Evolutionary conservation across 441 rosid species (phyloP).

Genomic region (Mallotus japonicus): DNA sequence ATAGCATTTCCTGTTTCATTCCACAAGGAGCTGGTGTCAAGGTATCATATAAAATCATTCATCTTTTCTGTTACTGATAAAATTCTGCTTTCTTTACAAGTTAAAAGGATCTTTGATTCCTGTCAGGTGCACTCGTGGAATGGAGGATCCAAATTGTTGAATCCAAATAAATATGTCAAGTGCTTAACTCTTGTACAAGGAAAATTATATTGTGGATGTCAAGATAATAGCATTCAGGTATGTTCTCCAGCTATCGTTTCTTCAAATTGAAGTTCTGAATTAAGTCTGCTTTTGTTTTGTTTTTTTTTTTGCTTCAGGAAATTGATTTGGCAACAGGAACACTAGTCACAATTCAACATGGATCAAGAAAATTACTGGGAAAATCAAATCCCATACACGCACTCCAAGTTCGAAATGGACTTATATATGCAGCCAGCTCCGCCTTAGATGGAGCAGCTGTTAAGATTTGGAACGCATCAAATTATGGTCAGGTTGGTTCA

Average conservation of each 20-base stretch:
- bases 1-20: conserved; percentile 55
- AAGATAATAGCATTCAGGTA: conserved; percentile 75
- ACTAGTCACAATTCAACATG: conserved; percentile 48
- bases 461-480: conserved; percentile 65
- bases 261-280: conserved; percentile 2
- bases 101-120: neutral
- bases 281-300: neutral
- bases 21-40: conserved; percentile 81
- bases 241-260: neutral
- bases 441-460: conserved; percentile 56
- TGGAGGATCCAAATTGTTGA: conserved; percentile 56
- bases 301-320: conserved; percentile 43
- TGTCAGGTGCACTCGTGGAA: conserved; percentile 66
- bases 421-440: conserved; percentile 56
- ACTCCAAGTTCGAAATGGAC: conserved; percentile 48
- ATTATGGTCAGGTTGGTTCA: conserved; percentile 44
- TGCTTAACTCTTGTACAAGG: conserved; percentile 60
- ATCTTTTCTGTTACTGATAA: neutral
- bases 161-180: conserved; percentile 46
- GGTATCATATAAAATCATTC: conserved; percentile 34
- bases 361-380: conserved; percentile 56
- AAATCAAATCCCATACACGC: conserved; percentile 57
- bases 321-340: conserved; percentile 74
- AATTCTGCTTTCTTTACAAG: neutral
- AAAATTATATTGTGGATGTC: conserved; percentile 66